Conservation (phyloP, 306 rosid species). For the Inga oerstediana region DNA sequence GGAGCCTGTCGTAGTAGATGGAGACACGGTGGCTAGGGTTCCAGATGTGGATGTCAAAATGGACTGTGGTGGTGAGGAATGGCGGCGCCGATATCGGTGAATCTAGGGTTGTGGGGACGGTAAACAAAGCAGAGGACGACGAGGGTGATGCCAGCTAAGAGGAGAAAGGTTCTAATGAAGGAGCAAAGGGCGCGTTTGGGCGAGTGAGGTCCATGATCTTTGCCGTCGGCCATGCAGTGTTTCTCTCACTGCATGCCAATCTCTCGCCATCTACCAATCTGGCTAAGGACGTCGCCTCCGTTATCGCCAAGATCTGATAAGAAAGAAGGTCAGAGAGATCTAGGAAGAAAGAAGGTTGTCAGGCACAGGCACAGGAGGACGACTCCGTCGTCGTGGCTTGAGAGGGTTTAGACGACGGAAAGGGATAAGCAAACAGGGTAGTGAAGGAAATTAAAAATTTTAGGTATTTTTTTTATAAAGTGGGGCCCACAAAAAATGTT, state of each 20-base stretch:
- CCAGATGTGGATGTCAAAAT: conserved; percentile 63
- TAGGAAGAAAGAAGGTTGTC: no score
- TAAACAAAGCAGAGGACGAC: conserved; percentile 80
- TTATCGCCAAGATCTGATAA: no score
- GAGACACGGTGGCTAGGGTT: conserved; percentile 81
- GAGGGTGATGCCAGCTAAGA: conserved; percentile 50
- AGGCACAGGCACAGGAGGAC: no score
- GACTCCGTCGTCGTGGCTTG: no score
- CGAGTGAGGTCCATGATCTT: not conserved
- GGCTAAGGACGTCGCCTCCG: no score
- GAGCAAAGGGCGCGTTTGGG: conserved; percentile 51
- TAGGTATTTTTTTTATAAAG: no score
- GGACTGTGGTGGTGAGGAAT: conserved; percentile 58
- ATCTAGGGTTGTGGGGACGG: conserved; percentile 69
- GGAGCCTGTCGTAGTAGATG: conserved; percentile 65
- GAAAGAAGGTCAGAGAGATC: no score
- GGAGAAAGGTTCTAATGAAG: conserved; percentile 59
- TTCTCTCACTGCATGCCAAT: not conserved
- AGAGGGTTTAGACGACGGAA: no score
- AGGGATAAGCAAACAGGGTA: no score
- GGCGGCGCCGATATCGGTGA: conserved; percentile 62
- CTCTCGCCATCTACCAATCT: no score
- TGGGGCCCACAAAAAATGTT: no score
- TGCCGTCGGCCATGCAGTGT: not conserved
- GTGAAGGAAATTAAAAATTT: no score